Percentiles rank a stretch among this genome's conserved stretches.
Conservation (phyloP, 768 basidiomycete species). For the Leccinum pellstonianum region DNA sequence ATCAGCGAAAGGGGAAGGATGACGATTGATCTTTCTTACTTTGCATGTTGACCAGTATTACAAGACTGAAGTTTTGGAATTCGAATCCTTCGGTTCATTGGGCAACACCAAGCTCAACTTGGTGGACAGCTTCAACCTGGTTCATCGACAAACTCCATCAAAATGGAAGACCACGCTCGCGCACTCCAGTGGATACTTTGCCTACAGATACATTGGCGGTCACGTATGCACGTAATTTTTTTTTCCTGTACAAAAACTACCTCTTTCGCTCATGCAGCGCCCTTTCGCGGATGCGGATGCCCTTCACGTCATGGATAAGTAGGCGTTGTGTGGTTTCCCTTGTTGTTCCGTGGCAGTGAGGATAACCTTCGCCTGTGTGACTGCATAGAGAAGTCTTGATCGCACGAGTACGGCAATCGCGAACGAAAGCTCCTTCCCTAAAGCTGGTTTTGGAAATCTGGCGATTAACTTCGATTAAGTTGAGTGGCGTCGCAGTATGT, state of each 20-base stretch:
- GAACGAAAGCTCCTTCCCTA: neutral
- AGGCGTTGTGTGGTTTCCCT: slow-evolving; percentile 20
- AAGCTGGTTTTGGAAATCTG: neutral
- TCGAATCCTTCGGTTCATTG: neutral
- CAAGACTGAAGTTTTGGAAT: slow-evolving; percentile 4
- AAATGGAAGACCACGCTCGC: slow-evolving; percentile 18
- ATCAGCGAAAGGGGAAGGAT: neutral
- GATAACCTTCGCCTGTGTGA: slow-evolving; percentile 11
- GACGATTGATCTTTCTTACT: neutral
- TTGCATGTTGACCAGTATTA: neutral
- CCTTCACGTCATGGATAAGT: slow-evolving; percentile 28
- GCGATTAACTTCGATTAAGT: neutral
- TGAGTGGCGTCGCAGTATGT: neutral
- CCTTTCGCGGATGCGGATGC: neutral
- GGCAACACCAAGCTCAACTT: slow-evolving; percentile 5
- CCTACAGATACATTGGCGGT: neutral
- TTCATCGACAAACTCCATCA: slow-evolving; percentile 6
- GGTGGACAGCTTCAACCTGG: slow-evolving; percentile 5
- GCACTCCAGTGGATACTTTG: neutral
- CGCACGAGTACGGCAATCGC: neutral
- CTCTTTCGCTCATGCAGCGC: slow-evolving; percentile 4
- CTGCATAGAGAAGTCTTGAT: neutral
- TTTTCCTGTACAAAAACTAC: slow-evolving; percentile 2
- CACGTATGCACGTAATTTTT: slow-evolving; percentile 11
- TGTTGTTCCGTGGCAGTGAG: slow-evolving; percentile 10